Evolutionary conservation across 2,329 filamentous ascomycete genomes (phyloP), one percentile per base, ranked within the genome.

Genomic region (Claviceps capensis): DNA sequence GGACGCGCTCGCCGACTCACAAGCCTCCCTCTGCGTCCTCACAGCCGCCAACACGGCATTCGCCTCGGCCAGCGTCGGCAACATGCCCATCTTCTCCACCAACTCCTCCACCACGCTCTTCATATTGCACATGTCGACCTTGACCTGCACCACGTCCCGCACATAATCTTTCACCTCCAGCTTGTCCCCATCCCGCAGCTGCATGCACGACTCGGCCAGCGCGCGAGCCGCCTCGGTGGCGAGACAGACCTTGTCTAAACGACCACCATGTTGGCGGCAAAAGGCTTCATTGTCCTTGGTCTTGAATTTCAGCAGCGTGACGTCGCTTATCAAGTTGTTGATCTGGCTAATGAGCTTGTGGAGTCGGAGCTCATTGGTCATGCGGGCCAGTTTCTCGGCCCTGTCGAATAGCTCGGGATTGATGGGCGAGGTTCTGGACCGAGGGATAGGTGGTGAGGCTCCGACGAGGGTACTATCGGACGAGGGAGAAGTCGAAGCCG

Each of bases 321-420:
- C 52, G 9, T 67, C 62, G 2, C 55, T 55, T 50, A 67, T 62
- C 2, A 69, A 61, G 3, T 60, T 58, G 43, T 62, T 58, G 1
- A 62, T 61, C 47, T 64, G 62, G 22, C 52, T 51, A 30, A 53
- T 49, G 23, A 69, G 54, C 36, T 59, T 53, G 40, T 62, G 65
- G 38, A 69, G 54, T 53, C 61, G 64, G 50, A 69, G 62, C 56
- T 69, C 67, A n/a, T 64, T 56, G 5, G 63, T 68, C 63, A 69
- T 68, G 43, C 55, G 59, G 5, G 67, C 63, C n/a, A 69, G 59
- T 36, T 63, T 61, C 3, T 67, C 62, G 41, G 67, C 65, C 30
- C 62, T 60, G 9, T 54, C 53, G 30, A 61, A 43, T 7, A 65
- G 51, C 34, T 48, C 40, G 16, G 38, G 38, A n/a, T 45, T 22